Evolutionary conservation across 805 yeast species (phyloP).

Genomic region (Kluyveromyces nonfermentans): DNA sequence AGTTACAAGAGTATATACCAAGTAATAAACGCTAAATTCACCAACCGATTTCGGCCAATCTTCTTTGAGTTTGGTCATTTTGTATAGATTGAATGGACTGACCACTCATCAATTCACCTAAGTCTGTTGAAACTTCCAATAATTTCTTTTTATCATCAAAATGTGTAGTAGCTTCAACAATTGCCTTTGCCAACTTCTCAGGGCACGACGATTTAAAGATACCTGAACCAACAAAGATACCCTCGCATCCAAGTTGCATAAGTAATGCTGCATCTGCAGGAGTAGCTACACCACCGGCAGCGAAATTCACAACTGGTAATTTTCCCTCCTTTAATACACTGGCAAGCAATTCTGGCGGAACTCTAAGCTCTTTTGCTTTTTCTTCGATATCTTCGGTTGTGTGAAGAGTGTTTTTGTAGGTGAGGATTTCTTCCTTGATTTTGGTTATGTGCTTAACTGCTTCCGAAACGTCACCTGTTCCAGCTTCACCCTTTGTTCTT

Average conservation of each 20-base stretch:
- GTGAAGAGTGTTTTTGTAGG: slow-evolving; percentile 30
- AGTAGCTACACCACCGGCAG: slow-evolving; percentile 85
- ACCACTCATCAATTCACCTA: slow-evolving; percentile 75
- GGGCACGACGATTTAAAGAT: slow-evolving; percentile 70
- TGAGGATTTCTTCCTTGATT: slow-evolving; percentile 46
- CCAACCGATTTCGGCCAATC: slow-evolving; percentile 46
- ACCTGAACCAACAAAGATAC: slow-evolving; percentile 72
- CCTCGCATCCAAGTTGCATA: slow-evolving; percentile 75
- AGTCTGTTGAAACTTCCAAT: slow-evolving; percentile 56
- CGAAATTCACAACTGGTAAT: slow-evolving; percentile 76
- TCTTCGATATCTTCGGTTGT: slow-evolving; percentile 31
- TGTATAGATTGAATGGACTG: slow-evolving; percentile 43
- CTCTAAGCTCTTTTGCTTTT: slow-evolving; percentile 50
- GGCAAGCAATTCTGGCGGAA: slow-evolving; percentile 45
- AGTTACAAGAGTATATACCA: no score
- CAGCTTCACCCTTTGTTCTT: slow-evolving; percentile 83
- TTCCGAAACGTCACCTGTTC: slow-evolving; percentile 79
- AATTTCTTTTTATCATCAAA: slow-evolving; percentile 51
- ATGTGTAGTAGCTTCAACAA: slow-evolving; percentile 69
- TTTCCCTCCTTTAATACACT: slow-evolving; percentile 39
- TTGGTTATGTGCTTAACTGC: slow-evolving; percentile 67
- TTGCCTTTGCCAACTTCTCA: slow-evolving; percentile 63
- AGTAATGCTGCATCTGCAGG: slow-evolving; percentile 82
- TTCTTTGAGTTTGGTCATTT: slow-evolving; percentile 22
- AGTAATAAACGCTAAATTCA: slow-evolving; percentile 15